phyloP scores from a whole-genome alignment of 352 stramenopile species.

The Pythium aquatile region DNA sequence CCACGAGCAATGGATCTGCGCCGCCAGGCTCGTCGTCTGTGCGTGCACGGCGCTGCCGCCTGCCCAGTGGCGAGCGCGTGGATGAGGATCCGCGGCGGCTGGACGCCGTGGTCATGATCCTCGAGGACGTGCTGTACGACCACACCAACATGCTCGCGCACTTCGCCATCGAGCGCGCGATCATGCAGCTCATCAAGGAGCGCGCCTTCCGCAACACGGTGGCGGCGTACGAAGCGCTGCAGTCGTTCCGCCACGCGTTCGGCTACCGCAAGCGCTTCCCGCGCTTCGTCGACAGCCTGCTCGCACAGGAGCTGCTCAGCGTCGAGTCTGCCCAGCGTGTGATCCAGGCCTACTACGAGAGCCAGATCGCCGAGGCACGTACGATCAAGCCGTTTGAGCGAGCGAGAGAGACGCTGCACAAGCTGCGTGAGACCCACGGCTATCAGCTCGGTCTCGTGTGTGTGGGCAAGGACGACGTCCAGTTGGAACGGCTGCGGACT shows the following conservation, averaged over 20 bases:
- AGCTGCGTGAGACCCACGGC: conserved; percentile 43
- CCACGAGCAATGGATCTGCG: not conserved
- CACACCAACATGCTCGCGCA: conserved; percentile 79
- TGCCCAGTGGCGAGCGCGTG: conserved; percentile 37
- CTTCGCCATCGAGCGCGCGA: conserved; percentile 73
- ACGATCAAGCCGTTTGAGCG: conserved; percentile 64
- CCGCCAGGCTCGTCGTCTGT: not conserved
- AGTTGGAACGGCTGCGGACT: conserved; percentile 69
- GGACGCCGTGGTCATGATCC: conserved; percentile 78
- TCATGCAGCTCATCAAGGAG: conserved; percentile 71
- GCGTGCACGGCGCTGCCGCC: conserved; percentile 26
- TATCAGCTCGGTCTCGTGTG: conserved; percentile 71
- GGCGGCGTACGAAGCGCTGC: conserved; percentile 64
- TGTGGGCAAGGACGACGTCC: conserved; percentile 72
- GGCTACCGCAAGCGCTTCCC: conserved; percentile 84
- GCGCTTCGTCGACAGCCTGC: conserved; percentile 76
- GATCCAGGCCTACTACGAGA: conserved; percentile 76
- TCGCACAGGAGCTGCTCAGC: conserved; percentile 47
- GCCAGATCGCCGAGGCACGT: conserved; percentile 65
- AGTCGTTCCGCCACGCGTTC: conserved; percentile 80
- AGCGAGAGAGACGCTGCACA: conserved; percentile 49
- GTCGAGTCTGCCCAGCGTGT: conserved; percentile 50
- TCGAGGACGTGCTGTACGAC: conserved; percentile 86
- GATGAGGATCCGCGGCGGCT: conserved; percentile 54
- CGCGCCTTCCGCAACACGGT: conserved; percentile 65